These are phyloP conservation scores for Hyaloscypha variabilis DNA, from an alignment of 495 filamentous ascomycete genomes.

Conservation along the genomic window DNA sequence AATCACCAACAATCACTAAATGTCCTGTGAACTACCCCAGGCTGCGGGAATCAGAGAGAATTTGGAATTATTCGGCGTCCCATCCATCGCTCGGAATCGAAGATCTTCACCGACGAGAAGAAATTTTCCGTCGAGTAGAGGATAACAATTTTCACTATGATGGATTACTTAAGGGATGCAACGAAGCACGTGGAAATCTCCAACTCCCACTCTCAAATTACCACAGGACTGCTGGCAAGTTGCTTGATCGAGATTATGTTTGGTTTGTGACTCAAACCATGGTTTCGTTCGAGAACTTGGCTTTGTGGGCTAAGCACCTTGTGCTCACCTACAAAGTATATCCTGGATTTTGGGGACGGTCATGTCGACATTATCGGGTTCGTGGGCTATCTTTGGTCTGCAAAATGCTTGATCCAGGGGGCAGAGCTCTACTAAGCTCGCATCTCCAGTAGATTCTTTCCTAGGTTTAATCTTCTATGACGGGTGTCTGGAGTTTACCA, in stretches of 20 bases:
- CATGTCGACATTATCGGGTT: no score
- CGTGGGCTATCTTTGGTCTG: no score
- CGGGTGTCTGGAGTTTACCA: no score
- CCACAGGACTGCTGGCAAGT: neutral
- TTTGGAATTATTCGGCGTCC: constrained; percentile 19
- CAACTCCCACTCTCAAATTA: neutral
- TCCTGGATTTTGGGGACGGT: constrained; percentile 15
- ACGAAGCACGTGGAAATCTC: constrained; percentile 13
- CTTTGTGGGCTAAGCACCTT: constrained; percentile 5
- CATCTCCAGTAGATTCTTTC: no score
- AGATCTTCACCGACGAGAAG: no score
- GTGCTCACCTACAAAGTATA: constrained; percentile 4
- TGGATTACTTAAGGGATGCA: constrained; percentile 7
- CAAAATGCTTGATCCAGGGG: no score
- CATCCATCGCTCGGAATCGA: neutral
- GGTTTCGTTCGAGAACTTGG: constrained; percentile 9
- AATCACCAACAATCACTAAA: neutral
- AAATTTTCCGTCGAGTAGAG: no score
- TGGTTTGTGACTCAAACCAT: constrained; percentile 21
- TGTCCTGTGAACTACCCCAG: neutral
- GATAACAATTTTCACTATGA: neutral
- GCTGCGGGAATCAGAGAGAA: constrained; percentile 3
- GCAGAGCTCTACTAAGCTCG: no score
- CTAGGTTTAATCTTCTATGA: no score
- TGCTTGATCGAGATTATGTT: constrained; percentile 23